These are phyloP conservation scores for Asterella californica DNA, from an alignment of 225 moss, liverwort and hornwort genomes.

Conservation along the genomic window DNA sequence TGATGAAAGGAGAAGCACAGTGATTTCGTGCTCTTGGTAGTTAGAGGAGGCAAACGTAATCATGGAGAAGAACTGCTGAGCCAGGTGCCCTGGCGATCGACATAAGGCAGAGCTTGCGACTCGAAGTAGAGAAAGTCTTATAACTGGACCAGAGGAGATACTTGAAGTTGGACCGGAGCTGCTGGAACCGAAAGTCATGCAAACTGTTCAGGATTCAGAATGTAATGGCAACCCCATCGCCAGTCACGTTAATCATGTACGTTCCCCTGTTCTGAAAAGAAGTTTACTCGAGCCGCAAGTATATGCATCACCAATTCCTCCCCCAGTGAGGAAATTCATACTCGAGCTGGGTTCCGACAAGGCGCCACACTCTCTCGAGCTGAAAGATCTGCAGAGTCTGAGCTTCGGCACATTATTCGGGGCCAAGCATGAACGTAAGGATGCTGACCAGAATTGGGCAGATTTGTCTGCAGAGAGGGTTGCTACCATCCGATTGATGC, in stretches of 20 bases:
- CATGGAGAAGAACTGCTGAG: too few relatives aligned
- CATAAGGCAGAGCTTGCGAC: too few relatives aligned
- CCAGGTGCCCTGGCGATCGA: too few relatives aligned
- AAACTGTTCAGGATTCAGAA: not conserved
- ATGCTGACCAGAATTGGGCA: not conserved
- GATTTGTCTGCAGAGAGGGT: not conserved
- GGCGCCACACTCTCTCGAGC: not conserved
- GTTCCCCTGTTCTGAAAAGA: not conserved
- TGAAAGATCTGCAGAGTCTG: not conserved
- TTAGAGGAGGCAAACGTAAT: too few relatives aligned
- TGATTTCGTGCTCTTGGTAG: too few relatives aligned
- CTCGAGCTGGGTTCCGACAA: not conserved
- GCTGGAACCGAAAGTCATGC: not conserved
- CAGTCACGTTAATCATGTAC: not conserved
- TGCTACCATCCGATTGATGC: not conserved
- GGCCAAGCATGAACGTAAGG: not conserved
- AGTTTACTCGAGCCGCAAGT: not conserved
- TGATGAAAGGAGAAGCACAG: too few relatives aligned
- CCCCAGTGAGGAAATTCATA: not conserved
- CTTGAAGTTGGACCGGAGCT: not conserved
- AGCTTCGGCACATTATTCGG: not conserved
- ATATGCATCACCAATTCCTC: not conserved
- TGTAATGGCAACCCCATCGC: not conserved
- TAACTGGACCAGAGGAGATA: not conserved
- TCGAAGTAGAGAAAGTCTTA: too few relatives aligned